Evolutionary conservation across 495 filamentous ascomycete genomes (phyloP).

Genomic region (Aspergillus sclerotioniger): DNA sequence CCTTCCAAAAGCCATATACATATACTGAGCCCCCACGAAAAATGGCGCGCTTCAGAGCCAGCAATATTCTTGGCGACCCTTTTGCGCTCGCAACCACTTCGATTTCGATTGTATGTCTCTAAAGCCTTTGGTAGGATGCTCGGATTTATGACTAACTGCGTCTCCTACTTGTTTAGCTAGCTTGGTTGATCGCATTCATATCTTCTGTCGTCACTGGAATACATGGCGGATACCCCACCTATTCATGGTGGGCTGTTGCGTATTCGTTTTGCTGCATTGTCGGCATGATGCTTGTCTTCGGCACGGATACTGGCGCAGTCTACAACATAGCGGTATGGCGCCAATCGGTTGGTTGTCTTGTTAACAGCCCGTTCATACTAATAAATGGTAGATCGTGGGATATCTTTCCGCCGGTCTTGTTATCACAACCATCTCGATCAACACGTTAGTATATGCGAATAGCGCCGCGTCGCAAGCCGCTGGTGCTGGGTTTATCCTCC

Average conservation of each 20-base stretch:
- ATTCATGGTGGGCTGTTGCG: slow-evolving; percentile 84
- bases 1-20: slow-evolving; percentile 76
- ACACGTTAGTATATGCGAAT: slow-evolving; percentile 71
- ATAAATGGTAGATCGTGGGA: slow-evolving; percentile 65
- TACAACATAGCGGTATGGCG: slow-evolving; percentile 81
- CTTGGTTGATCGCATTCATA: slow-evolving; percentile 92
- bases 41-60: slow-evolving; percentile 67
- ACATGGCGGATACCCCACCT: slow-evolving; percentile 65
- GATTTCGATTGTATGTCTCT: slow-evolving; percentile 75
- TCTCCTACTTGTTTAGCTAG: slow-evolving; percentile 56
- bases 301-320: slow-evolving; percentile 74
- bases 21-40: slow-evolving; percentile 17
- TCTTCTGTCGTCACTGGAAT: slow-evolving; percentile 75
- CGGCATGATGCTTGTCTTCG: slow-evolving; percentile 76
- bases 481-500: slow-evolving; percentile 90
- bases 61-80: slow-evolving; percentile 91
- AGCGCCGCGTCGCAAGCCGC: slow-evolving; percentile 76
- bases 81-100: slow-evolving; percentile 94
- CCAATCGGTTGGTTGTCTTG: neutral
- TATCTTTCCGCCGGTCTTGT: slow-evolving; percentile 81
- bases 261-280: slow-evolving; percentile 81
- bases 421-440: slow-evolving; percentile 78
- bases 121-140: neutral
- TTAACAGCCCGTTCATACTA: slow-evolving; percentile 16
- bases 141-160: slow-evolving; percentile 4